Evolutionary conservation across 257 asterid species (phyloP).

Genomic region (Anisodus tanguticus): DNA sequence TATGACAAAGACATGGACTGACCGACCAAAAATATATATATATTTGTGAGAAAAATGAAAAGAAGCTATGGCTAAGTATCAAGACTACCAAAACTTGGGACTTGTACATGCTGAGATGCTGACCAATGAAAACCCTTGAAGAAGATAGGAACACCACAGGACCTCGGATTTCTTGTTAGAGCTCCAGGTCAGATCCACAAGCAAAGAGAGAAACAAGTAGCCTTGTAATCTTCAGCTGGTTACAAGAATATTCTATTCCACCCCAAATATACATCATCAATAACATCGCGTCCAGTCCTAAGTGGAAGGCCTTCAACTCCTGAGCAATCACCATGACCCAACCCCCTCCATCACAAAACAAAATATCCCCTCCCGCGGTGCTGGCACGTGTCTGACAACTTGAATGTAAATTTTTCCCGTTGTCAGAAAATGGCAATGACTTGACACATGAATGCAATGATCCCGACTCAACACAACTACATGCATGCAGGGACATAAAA

Average conservation of each 20-base stretch:
- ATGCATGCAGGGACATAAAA: constrained; percentile 74
- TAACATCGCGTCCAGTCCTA: not conserved
- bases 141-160: constrained; percentile 39
- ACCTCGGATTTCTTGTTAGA: constrained; percentile 37
- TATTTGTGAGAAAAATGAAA: constrained; percentile 30
- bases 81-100: constrained; percentile 33
- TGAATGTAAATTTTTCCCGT: constrained; percentile 56
- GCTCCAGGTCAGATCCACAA: constrained; percentile 39
- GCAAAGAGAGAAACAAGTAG: constrained; percentile 32
- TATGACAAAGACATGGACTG: constrained; percentile 50
- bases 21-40: constrained; percentile 35
- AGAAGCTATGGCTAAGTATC: constrained; percentile 40
- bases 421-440: constrained; percentile 70
- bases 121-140: constrained; percentile 8
- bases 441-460: constrained; percentile 60
- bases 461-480: constrained; percentile 72
- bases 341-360: constrained; percentile 34
- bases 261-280: constrained; percentile 20
- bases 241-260: constrained; percentile 33
- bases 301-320: not conserved
- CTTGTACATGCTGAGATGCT: constrained; percentile 12
- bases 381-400: constrained; percentile 75
- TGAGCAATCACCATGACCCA: constrained; percentile 22
- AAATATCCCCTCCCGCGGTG: constrained; percentile 50
- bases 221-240: constrained; percentile 35